phyloP scores from a whole-genome alignment of 2,329 filamentous ascomycete genomes.

The Talaromyces marneffei region DNA sequence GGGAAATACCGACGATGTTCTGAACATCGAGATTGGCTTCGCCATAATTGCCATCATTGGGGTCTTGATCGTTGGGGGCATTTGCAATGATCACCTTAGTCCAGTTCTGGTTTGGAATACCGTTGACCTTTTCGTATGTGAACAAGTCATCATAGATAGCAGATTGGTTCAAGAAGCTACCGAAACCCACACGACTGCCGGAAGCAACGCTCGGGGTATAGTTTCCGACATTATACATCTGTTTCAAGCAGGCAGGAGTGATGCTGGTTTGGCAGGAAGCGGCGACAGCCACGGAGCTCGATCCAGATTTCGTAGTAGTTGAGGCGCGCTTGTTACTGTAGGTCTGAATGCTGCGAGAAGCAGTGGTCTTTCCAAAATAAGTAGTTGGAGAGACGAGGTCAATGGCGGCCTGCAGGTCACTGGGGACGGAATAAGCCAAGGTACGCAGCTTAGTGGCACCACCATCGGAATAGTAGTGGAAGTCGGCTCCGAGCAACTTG shows the following conservation, averaged over 20 bases:
- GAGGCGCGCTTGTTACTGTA: slow-evolving; percentile 12
- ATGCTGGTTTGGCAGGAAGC: slow-evolving; percentile 31
- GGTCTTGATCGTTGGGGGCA: slow-evolving; percentile 47
- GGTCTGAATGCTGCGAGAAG: slow-evolving; percentile 1
- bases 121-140: slow-evolving; percentile 35
- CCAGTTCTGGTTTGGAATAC: slow-evolving; percentile 49
- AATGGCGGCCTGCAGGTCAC: slow-evolving; percentile 35
- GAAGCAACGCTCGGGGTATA: slow-evolving; percentile 42
- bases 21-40: slow-evolving; percentile 63
- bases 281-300: slow-evolving; percentile 18
- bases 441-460: slow-evolving; percentile 40
- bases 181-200: slow-evolving; percentile 48
- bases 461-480: slow-evolving; percentile 41
- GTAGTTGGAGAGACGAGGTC: slow-evolving; percentile 50
- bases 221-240: slow-evolving; percentile 45
- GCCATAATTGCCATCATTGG: slow-evolving; percentile 33
- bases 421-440: slow-evolving; percentile 37
- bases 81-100: slow-evolving; percentile 52
- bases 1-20: slow-evolving; percentile 53
- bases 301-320: background rate
- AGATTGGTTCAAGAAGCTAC: slow-evolving; percentile 48
- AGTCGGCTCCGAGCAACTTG: slow-evolving; percentile 45
- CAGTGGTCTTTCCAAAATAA: slow-evolving; percentile 41
- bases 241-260: slow-evolving; percentile 45
- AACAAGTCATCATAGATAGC: slow-evolving; percentile 45